Percentiles rank a stretch among this genome's conserved stretches.
These are phyloP conservation scores for Juncus effusus DNA, from an alignment of 176 grass and related monocot genomes.

Conservation along the genomic window DNA sequence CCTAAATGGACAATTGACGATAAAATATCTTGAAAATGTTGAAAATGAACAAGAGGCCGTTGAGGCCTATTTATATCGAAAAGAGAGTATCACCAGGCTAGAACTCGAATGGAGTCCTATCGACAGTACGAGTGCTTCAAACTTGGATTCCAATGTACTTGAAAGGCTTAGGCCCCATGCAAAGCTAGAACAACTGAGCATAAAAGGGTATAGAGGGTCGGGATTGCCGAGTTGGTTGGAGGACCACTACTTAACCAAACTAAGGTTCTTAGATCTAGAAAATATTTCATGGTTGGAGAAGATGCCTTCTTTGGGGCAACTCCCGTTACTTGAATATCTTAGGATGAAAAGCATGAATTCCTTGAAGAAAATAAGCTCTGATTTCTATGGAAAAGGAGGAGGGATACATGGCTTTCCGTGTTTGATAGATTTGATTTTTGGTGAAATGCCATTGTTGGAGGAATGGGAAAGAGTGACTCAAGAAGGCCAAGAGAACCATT, in stretches of 20 bases:
- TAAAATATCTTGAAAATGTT: slow-evolving; percentile 50
- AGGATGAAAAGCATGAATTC: slow-evolving; percentile 31
- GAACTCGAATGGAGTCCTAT: slow-evolving; percentile 34
- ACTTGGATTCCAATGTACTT: slow-evolving; percentile 39
- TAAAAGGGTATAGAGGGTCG: slow-evolving; percentile 36
- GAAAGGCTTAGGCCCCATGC: slow-evolving; percentile 44
- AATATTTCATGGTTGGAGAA: slow-evolving; percentile 27
- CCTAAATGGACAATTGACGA: slow-evolving; percentile 25
- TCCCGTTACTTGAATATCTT: slow-evolving; percentile 41
- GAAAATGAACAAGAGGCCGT: slow-evolving; percentile 27
- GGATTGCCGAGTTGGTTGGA: slow-evolving; percentile 47
- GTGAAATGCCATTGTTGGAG: slow-evolving; percentile 29
- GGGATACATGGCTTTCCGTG: slow-evolving; percentile 29
- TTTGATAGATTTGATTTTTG: slow-evolving; percentile 45
- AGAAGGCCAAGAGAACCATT: slow-evolving; percentile 9
- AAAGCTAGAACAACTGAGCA: slow-evolving; percentile 34
- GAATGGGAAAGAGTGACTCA: slow-evolving; percentile 26
- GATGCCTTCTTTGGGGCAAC: slow-evolving; percentile 48
- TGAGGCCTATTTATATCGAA: slow-evolving; percentile 32
- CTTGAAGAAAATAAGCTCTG: slow-evolving; percentile 19
- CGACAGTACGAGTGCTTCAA: slow-evolving; percentile 16
- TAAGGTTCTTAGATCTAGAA: slow-evolving; percentile 25
- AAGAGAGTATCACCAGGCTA: slow-evolving; percentile 31
- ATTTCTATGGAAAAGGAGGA: slow-evolving; percentile 41
- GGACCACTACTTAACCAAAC: slow-evolving; percentile 28